Evolutionary conservation across 352 stramenopile species (phyloP).

Genomic region (Saprolegnia parasitica): DNA sequence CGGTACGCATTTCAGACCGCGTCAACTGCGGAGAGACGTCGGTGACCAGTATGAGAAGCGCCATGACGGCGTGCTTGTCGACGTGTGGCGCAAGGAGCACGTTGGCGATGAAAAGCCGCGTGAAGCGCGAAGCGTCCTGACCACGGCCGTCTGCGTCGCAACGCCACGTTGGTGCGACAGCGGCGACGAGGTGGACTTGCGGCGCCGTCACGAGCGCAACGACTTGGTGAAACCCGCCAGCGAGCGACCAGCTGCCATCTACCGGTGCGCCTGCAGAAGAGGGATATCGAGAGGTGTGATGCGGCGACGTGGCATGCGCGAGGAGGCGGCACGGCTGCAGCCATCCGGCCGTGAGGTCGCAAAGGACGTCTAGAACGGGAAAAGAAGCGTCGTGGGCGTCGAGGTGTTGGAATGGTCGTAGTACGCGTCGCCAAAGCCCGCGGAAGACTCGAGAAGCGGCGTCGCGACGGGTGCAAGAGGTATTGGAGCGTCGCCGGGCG

Average conservation of each 20-base stretch:
- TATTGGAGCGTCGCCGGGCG: conserved; percentile 51
- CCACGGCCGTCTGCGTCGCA: not conserved
- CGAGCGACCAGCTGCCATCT: not conserved
- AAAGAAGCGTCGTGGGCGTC: not conserved
- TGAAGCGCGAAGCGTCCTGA: not conserved
- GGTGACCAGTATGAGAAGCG: not conserved
- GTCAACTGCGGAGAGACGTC: not conserved
- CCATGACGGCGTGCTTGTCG: not conserved
- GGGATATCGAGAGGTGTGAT: not conserved
- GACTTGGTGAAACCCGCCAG: not conserved
- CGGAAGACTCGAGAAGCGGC: conserved; percentile 39
- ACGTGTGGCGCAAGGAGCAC: not conserved
- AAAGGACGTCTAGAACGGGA: not conserved
- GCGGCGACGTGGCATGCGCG: not conserved
- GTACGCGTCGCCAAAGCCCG: not conserved
- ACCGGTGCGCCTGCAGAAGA: not conserved
- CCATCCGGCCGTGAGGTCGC: not conserved
- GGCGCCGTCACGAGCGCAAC: too few relatives aligned
- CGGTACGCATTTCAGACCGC: not conserved
- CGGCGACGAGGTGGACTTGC: not conserved
- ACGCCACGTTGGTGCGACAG: not conserved
- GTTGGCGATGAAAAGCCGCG: not conserved
- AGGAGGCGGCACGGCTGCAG: not conserved
- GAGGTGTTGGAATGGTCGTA: not conserved
- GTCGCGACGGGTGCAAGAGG: conserved; percentile 53